Percentiles rank a stretch among this genome's conserved stretches.
phyloP scores from a whole-genome alignment of 139 green algal species.

The Coelastrella sp. region DNA sequence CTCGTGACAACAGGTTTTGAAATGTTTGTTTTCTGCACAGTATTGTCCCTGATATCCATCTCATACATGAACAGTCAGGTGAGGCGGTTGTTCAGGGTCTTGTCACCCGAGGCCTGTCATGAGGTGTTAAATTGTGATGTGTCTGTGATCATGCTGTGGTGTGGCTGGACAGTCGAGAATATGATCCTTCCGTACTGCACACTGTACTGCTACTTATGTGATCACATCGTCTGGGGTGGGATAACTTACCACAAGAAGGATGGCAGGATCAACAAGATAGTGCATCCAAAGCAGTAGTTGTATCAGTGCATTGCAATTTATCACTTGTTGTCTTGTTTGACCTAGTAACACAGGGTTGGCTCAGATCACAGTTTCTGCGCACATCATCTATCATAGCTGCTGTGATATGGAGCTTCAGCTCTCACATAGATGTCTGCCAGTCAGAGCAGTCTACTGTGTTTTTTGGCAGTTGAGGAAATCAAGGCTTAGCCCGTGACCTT shows the following conservation, averaged over 20 bases:
- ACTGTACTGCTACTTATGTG: constrained; percentile 56
- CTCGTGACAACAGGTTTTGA: too few species aligned
- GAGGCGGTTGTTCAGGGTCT: constrained; percentile 18
- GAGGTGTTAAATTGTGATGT: neutral
- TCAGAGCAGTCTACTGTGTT: too few species aligned
- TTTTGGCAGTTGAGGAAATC: too few species aligned
- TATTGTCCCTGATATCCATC: neutral
- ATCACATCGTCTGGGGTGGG: constrained; percentile 59
- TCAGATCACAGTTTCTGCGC: too few species aligned
- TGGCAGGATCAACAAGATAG: constrained; percentile 51
- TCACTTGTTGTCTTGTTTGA: too few species aligned
- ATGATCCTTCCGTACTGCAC: constrained; percentile 61
- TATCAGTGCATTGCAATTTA: too few species aligned
- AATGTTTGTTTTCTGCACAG: neutral
- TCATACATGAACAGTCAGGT: neutral
- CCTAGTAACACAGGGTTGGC: too few species aligned
- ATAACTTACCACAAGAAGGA: constrained; percentile 60
- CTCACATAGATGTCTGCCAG: too few species aligned
- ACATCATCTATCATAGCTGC: too few species aligned
- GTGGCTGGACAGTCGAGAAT: constrained; percentile 49
- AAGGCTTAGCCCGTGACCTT: too few species aligned
- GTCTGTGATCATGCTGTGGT: constrained; percentile 19
- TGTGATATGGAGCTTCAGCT: too few species aligned
- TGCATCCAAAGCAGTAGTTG: constrained; percentile 13
- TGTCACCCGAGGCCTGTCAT: neutral